Evolutionary conservation across 495 filamentous ascomycete species (phyloP).

Genomic region (Penicillium desertorum): DNA sequence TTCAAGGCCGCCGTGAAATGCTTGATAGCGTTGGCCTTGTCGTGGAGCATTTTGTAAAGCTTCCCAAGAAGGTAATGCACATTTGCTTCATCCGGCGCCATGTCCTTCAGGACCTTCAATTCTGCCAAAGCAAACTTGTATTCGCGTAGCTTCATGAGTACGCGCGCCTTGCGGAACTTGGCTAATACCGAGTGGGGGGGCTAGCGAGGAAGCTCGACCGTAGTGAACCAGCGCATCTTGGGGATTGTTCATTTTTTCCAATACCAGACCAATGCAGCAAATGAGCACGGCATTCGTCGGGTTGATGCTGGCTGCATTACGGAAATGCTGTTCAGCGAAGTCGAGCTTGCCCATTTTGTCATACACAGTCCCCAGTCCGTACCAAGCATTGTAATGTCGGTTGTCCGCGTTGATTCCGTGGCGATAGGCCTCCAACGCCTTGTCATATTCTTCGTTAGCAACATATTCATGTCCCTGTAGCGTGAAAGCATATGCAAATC

Average conservation of each 20-base stretch:
- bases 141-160: conserved; percentile 74
- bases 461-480: conserved; percentile 95
- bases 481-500: conserved; percentile 93
- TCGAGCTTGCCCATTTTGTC: conserved; percentile 94
- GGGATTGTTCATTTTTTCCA: conserved; percentile 82
- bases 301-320: conserved; percentile 80
- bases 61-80: conserved; percentile 91
- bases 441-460: conserved; percentile 96
- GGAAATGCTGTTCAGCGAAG: conserved; percentile 86
- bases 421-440: conserved; percentile 81
- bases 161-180: conserved; percentile 88
- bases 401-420: conserved; percentile 78
- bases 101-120: conserved; percentile 77
- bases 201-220: conserved; percentile 71
- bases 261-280: conserved; percentile 83
- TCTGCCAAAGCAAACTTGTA: conserved; percentile 70
- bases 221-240: conserved; percentile 77
- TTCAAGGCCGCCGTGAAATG: conserved; percentile 94
- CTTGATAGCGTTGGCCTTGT: conserved; percentile 79
- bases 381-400: conserved; percentile 96
- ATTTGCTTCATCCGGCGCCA: conserved; percentile 91
- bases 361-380: conserved; percentile 88
- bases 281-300: conserved; percentile 87
- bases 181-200: conserved; percentile 81
- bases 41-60: conserved; percentile 75